phyloP scores from a whole-genome alignment of 148 eudicot genomes.

The Rhododendron molle region DNA sequence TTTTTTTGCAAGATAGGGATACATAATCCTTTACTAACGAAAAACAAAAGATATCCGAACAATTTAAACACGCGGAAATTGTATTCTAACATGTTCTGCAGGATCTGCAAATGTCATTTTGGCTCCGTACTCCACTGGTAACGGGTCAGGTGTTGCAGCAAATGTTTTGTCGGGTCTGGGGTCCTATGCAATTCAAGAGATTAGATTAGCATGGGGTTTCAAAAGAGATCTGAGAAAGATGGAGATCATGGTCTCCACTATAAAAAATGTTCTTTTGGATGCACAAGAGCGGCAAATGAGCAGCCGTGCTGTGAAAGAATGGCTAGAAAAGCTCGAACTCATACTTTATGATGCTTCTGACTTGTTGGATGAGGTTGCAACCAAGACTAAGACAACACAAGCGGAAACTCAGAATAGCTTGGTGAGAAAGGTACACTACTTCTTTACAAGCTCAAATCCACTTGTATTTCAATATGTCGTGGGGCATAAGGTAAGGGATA shows the following conservation, averaged over 20 bases:
- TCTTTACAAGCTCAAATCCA: constrained; percentile 11
- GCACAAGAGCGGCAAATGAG: background rate
- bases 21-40: too few relatives aligned
- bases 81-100: too few relatives aligned
- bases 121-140: too few relatives aligned
- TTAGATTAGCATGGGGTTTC: background rate
- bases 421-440: background rate
- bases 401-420: background rate
- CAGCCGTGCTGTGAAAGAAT: background rate
- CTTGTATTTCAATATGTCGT: background rate
- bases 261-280: constrained; percentile 5
- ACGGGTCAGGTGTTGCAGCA: background rate
- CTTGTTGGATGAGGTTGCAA: background rate
- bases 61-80: too few relatives aligned
- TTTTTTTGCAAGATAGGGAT: too few relatives aligned
- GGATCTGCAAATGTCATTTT: too few relatives aligned
- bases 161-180: background rate
- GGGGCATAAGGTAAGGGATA: constrained; percentile 7
- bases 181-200: background rate
- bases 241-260: background rate
- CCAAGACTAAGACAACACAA: background rate
- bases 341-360: constrained; percentile 13
- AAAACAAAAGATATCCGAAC: too few relatives aligned
- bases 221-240: background rate
- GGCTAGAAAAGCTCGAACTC: constrained; percentile 11